Evolutionary conservation across 1,139 yeast species (phyloP).

Genomic region (Lodderomyces margitis): DNA sequence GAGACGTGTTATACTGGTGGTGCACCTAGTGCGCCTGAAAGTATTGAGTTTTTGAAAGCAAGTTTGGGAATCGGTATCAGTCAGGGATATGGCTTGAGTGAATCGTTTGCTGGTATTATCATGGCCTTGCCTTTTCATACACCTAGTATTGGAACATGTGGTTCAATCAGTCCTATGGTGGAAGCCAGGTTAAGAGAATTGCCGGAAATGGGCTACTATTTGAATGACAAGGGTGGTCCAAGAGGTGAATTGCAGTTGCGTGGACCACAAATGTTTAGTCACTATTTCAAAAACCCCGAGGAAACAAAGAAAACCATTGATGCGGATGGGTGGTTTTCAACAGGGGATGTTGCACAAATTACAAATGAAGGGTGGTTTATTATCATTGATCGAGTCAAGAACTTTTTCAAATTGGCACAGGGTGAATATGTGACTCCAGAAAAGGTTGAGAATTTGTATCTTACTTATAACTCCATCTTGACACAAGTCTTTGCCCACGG

Average conservation of each 20-base stretch:
- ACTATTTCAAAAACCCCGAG: slow-evolving; percentile 56
- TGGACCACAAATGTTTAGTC: slow-evolving; percentile 63
- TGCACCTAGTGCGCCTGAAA: slow-evolving; percentile 68
- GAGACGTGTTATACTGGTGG: slow-evolving; percentile 56
- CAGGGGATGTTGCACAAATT: slow-evolving; percentile 71
- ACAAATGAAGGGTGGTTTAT: slow-evolving; percentile 48
- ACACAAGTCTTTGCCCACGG: slow-evolving; percentile 56
- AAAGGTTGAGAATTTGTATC: slow-evolving; percentile 64
- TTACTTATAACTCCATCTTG: slow-evolving; percentile 50
- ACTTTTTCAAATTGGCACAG: slow-evolving; percentile 77
- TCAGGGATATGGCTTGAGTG: slow-evolving; percentile 82
- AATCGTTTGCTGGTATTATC: slow-evolving; percentile 67
- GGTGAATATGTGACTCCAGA: slow-evolving; percentile 85
- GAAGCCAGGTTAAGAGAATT: slow-evolving; percentile 65
- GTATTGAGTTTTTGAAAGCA: slow-evolving; percentile 59
- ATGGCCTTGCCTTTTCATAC: slow-evolving; percentile 33
- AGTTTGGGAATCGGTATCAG: slow-evolving; percentile 55
- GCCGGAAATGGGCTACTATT: slow-evolving; percentile 64
- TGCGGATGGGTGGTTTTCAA: slow-evolving; percentile 60
- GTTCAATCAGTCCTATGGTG: slow-evolving; percentile 49
- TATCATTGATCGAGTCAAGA: slow-evolving; percentile 75
- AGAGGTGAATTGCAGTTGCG: slow-evolving; percentile 60
- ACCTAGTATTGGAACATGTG: slow-evolving; percentile 55
- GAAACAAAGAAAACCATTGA: slow-evolving; percentile 26
- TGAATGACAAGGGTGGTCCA: slow-evolving; percentile 32